phyloP scores from a whole-genome alignment of 2,329 filamentous ascomycete genomes.

The Colletotrichum sp. region DNA sequence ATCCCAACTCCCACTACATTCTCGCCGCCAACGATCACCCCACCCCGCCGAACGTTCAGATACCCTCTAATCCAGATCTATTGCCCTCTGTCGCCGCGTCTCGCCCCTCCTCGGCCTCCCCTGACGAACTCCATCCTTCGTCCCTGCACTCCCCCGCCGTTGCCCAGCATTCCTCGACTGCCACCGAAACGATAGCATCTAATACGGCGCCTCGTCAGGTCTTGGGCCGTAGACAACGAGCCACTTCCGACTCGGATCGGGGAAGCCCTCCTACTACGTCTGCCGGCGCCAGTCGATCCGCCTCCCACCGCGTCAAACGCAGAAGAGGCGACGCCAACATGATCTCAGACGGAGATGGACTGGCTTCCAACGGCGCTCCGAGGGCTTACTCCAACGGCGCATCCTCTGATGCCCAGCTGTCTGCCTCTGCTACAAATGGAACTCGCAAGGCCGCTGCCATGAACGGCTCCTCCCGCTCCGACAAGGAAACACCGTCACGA shows the following conservation, averaged over 20 bases:
- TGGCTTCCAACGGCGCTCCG: conserved; percentile 57
- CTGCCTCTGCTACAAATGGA: conserved; percentile 47
- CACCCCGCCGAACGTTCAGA: conserved; percentile 57
- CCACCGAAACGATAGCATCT: conserved; percentile 46
- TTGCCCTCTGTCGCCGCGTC: conserved; percentile 41
- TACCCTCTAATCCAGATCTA: conserved; percentile 51
- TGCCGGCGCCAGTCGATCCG: conserved; percentile 24
- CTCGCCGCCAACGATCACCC: conserved; percentile 68
- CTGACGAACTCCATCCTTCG: conserved; percentile 18
- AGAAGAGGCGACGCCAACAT: conserved; percentile 68
- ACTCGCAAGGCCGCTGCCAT: conserved; percentile 31
- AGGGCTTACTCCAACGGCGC: conserved; percentile 64
- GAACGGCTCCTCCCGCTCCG: conserved; percentile 26
- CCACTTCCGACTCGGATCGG: conserved; percentile 42
- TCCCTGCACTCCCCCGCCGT: conserved; percentile 19
- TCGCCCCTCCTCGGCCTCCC: conserved; percentile 23
- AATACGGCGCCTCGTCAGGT: conserved; percentile 41
- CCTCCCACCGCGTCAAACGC: conserved; percentile 41
- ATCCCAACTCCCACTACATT: conserved; percentile 35
- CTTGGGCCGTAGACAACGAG: conserved; percentile 62
- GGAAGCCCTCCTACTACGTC: conserved; percentile 28
- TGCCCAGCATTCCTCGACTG: conserved; percentile 30
- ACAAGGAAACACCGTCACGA: conserved; percentile 34
- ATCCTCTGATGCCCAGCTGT: conserved; percentile 43
- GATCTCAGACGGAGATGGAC: conserved; percentile 63